These are phyloP conservation scores for Oryza glaberrima DNA, from an alignment of 176 grass and related monocot genomes.

Conservation along the genomic window DNA sequence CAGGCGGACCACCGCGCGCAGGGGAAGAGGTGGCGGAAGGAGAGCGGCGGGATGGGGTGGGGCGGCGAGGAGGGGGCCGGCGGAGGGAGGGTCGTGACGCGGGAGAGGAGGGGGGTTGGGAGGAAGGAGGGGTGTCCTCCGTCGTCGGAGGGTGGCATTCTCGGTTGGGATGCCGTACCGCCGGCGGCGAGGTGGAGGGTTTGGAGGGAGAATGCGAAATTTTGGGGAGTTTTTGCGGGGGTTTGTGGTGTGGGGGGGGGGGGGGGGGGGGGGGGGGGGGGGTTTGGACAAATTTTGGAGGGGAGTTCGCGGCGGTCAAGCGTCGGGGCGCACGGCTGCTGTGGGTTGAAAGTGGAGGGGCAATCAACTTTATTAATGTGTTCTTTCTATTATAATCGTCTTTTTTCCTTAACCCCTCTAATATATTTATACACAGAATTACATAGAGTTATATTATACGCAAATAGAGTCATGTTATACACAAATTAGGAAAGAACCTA, in stretches of 20 bases:
- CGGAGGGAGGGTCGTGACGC: background rate
- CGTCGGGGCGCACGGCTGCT: too few relatives aligned
- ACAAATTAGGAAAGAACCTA: too few relatives aligned
- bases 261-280: too few relatives aligned
- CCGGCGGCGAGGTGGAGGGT: background rate
- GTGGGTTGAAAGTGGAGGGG: too few relatives aligned
- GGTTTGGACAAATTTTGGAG: background rate
- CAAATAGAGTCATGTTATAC: too few relatives aligned
- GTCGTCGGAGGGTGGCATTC: slow-evolving; percentile 3
- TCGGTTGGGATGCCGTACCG: background rate
- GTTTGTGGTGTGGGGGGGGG: background rate
- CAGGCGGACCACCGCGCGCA: slow-evolving; percentile 31
- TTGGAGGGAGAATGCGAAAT: background rate
- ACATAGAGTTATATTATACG: too few relatives aligned
- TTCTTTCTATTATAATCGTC: too few relatives aligned
- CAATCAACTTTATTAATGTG: too few relatives aligned
- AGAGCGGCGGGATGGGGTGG: slow-evolving; percentile 14
- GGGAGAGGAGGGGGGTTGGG: background rate
- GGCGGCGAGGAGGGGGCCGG: background rate
- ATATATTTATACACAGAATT: too few relatives aligned
- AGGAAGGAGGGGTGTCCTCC: slow-evolving; percentile 8
- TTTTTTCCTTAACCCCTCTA: too few relatives aligned
- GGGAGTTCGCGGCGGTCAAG: too few relatives aligned
- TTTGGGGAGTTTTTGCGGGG: background rate
- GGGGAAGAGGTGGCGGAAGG: slow-evolving; percentile 36